Evolutionary conservation across 2,329 filamentous ascomycete genomes (phyloP).

Genomic region (Knufia fluminis): DNA sequence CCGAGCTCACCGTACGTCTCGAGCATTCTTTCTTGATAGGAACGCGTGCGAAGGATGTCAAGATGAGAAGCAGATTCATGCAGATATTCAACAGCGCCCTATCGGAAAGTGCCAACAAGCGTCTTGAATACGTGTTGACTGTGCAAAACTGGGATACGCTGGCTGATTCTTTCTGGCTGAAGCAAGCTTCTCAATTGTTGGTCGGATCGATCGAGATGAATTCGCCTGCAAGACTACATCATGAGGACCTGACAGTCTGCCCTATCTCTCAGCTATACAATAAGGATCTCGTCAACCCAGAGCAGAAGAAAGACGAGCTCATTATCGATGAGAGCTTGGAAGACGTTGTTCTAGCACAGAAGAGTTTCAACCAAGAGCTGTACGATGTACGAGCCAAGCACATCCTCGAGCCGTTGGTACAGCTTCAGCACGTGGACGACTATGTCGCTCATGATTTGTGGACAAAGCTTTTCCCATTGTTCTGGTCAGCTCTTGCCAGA

Average conservation of each 20-base stretch:
- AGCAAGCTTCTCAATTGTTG: conserved; percentile 86
- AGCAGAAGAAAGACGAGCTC: conserved; percentile 51
- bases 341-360: conserved; percentile 64
- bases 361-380: conserved; percentile 73
- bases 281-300: conserved; percentile 54
- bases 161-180: conserved; percentile 90
- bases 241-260: conserved; percentile 73
- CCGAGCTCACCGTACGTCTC: conserved; percentile 91
- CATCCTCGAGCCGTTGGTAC: conserved; percentile 77
- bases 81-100: conserved; percentile 90
- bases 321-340: conserved; percentile 81
- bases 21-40: conserved; percentile 98
- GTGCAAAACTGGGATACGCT: conserved; percentile 97
- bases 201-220: conserved; percentile 85
- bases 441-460: conserved; percentile 80
- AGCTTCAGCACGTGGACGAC: conserved; percentile 82
- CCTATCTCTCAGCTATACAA: conserved; percentile 65
- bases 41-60: conserved; percentile 81
- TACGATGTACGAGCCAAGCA: conserved; percentile 81
- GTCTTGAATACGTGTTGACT: conserved; percentile 78
- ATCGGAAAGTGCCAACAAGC: conserved; percentile 81
- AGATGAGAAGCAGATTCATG: conserved; percentile 96
- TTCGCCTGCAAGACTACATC: conserved; percentile 64
- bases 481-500: conserved; percentile 77
- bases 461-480: conserved; percentile 83